phyloP scores from a whole-genome alignment of 257 asterid species.

The Ophiorrhiza pumila region DNA sequence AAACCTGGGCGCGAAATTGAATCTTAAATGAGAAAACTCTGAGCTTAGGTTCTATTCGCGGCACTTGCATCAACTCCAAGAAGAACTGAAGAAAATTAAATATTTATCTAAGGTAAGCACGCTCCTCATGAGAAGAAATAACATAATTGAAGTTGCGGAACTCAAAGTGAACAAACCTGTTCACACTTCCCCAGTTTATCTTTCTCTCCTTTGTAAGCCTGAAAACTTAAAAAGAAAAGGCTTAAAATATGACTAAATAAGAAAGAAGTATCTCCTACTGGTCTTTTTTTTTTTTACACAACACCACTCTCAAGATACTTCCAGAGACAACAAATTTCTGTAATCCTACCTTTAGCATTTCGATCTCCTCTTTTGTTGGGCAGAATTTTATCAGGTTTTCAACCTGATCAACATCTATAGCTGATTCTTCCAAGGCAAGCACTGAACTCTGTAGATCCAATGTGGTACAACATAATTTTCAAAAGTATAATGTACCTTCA shows the following conservation, averaged over 20 bases:
- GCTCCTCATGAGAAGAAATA: conserved; percentile 5
- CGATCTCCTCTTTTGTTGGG: conserved; percentile 98
- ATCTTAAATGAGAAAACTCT: conserved; percentile 87
- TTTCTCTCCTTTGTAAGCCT: conserved; percentile 87
- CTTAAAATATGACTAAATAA: conserved; percentile 11
- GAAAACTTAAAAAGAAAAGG: conserved; percentile 21
- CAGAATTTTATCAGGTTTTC: conserved; percentile 91
- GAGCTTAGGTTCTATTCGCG: conserved; percentile 77
- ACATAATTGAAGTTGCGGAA: conserved; percentile 8
- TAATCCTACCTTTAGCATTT: conserved; percentile 75
- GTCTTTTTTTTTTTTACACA: background rate
- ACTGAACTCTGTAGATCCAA: conserved; percentile 59
- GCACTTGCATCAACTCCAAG: conserved; percentile 95
- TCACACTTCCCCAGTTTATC: conserved; percentile 89
- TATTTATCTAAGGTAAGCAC: conserved; percentile 16
- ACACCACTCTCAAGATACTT: background rate
- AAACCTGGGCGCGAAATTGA: conserved; percentile 78
- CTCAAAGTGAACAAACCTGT: conserved; percentile 54
- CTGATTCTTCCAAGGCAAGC: conserved; percentile 86
- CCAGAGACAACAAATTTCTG: conserved; percentile 3
- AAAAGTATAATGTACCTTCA: conserved; percentile 2
- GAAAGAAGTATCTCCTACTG: background rate
- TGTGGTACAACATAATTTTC: conserved; percentile 6
- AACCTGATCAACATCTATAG: conserved; percentile 92
- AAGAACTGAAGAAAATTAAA: conserved; percentile 54